Evolutionary conservation across 2,329 filamentous ascomycete species (phyloP).

Genomic region (Ophiocordyceps camponoti-leonardi): DNA sequence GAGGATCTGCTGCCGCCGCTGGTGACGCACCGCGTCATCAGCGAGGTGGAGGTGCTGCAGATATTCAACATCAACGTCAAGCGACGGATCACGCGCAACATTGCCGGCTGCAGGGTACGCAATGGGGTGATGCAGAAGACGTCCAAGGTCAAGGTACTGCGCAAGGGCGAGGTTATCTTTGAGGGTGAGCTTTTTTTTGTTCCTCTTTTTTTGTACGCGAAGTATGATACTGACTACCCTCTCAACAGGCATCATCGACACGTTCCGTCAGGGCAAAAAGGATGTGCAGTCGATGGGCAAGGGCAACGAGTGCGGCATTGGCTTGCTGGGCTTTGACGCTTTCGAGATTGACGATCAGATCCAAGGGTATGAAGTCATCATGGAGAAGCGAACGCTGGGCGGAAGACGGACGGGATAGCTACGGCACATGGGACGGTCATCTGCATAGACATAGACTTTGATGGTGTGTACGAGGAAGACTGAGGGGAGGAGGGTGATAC

Average conservation of each 20-base stretch:
- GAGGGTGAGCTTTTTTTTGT: slow-evolving; percentile 48
- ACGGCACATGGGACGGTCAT: too few relatives aligned
- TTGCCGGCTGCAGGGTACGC: slow-evolving; percentile 76
- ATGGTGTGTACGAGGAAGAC: too few relatives aligned
- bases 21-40: slow-evolving; percentile 53
- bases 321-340: slow-evolving; percentile 62
- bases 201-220: not conserved
- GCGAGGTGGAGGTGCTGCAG: slow-evolving; percentile 74
- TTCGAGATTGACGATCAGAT: slow-evolving; percentile 71
- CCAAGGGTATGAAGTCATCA: slow-evolving; percentile 69
- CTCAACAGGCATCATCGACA: slow-evolving; percentile 51
- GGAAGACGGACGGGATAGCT: not conserved
- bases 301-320: slow-evolving; percentile 83
- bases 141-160: slow-evolving; percentile 52
- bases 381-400: slow-evolving; percentile 44
- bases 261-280: slow-evolving; percentile 85
- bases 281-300: slow-evolving; percentile 81
- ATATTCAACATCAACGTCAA: slow-evolving; percentile 73
- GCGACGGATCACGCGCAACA: slow-evolving; percentile 49
- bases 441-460: too few relatives aligned
- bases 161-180: slow-evolving; percentile 54
- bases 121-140: slow-evolving; percentile 57
- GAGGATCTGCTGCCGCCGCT: slow-evolving; percentile 51
- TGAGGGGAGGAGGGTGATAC: too few relatives aligned
- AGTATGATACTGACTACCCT: slow-evolving; percentile 4